Conservation (phyloP, 2,329 filamentous ascomycete species). For the Fusarium circinatum region DNA sequence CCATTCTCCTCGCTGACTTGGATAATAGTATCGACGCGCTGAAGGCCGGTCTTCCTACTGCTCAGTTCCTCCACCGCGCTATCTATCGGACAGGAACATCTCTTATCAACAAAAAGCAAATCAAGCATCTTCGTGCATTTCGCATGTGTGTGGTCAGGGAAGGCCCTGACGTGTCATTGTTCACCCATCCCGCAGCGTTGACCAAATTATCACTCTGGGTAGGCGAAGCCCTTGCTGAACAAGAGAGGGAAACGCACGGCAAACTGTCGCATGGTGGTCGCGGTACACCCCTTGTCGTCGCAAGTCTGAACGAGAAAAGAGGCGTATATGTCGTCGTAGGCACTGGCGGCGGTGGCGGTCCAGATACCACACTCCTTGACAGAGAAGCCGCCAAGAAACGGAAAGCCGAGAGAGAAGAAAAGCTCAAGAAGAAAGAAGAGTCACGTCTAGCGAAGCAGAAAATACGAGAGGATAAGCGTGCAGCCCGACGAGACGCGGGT, state of each 20-base stretch:
- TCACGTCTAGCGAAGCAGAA: constrained; percentile 66
- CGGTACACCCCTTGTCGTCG: constrained; percentile 88
- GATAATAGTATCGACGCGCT: constrained; percentile 74
- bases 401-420: constrained; percentile 70
- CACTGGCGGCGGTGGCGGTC: constrained; percentile 85
- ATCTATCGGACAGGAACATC: constrained; percentile 94
- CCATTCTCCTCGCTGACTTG: background rate
- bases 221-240: constrained; percentile 88
- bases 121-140: constrained; percentile 91
- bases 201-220: constrained; percentile 96
- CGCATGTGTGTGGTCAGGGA: constrained; percentile 97
- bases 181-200: constrained; percentile 90
- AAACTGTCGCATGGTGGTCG: constrained; percentile 74
- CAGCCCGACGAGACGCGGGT: constrained; percentile 60
- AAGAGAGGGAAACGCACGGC: constrained; percentile 81
- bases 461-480: constrained; percentile 69
- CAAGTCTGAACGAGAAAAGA: constrained; percentile 85
- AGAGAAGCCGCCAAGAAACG: constrained; percentile 72
- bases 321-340: constrained; percentile 94
- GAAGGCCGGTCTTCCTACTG: constrained; percentile 80
- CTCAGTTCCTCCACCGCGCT: constrained; percentile 88
- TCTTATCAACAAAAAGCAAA: constrained; percentile 91
- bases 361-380: constrained; percentile 75
- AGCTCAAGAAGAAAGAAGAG: constrained; percentile 70
- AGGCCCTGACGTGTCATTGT: constrained; percentile 88